A percentile compares a stretch with the other conserved stretches of the same genome.
Evolutionary conservation across 2,329 filamentous ascomycete species (phyloP).

Genomic region (Aspergillus pseudonomiae): DNA sequence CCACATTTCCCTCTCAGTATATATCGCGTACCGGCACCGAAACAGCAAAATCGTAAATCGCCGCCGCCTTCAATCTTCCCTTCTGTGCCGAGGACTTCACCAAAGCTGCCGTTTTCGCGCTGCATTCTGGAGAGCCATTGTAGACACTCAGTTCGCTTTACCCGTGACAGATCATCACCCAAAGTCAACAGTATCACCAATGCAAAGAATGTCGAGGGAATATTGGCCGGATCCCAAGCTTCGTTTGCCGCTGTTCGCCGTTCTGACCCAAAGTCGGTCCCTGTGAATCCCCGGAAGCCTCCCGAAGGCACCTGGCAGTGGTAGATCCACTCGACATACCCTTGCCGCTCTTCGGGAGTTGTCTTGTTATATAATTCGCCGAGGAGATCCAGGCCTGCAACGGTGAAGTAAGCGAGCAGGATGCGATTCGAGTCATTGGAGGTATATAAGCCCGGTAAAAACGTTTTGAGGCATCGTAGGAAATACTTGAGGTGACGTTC

Average conservation of each 20-base stretch:
- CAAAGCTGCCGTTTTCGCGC: slow-evolving; percentile 84
- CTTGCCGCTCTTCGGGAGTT: slow-evolving; percentile 55
- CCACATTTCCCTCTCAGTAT: slow-evolving; percentile 69
- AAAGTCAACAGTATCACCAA: slow-evolving; percentile 71
- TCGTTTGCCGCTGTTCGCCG: slow-evolving; percentile 55
- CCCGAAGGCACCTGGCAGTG: slow-evolving; percentile 81
- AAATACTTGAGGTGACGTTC: slow-evolving; percentile 85
- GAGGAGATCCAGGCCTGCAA: slow-evolving; percentile 83
- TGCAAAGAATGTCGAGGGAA: slow-evolving; percentile 89
- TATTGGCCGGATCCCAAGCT: slow-evolving; percentile 73
- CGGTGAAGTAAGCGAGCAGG: slow-evolving; percentile 84
- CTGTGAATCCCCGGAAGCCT: slow-evolving; percentile 86
- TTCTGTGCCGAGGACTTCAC: slow-evolving; percentile 70
- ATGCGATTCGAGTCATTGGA: slow-evolving; percentile 89
- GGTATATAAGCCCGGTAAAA: slow-evolving; percentile 81
- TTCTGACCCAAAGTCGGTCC: slow-evolving; percentile 57
- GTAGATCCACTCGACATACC: slow-evolving; percentile 76
- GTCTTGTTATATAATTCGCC: slow-evolving; percentile 62
- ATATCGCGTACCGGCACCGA: slow-evolving; percentile 79
- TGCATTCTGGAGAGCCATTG: slow-evolving; percentile 77
- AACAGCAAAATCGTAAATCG: slow-evolving; percentile 87
- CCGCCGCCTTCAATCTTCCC: slow-evolving; percentile 72
- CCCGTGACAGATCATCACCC: slow-evolving; percentile 64
- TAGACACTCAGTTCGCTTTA: slow-evolving; percentile 70
- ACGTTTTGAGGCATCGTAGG: slow-evolving; percentile 80